phyloP scores from a whole-genome alignment of 2,329 filamentous ascomycete species.

The Tolypocladium guangdongense region DNA sequence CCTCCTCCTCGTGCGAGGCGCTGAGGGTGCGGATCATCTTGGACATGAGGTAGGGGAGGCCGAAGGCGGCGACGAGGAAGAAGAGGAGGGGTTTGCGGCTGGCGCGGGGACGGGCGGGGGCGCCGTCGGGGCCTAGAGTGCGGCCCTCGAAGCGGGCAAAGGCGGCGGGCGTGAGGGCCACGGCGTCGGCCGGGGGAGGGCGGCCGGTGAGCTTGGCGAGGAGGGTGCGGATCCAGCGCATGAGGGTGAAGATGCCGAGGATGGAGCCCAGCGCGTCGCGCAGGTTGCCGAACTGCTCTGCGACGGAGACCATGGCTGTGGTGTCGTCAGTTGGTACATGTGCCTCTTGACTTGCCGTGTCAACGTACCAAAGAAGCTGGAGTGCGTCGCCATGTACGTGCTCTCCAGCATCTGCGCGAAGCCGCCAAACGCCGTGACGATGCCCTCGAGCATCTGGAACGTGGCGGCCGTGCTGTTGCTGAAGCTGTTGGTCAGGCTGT shows the following conservation, averaged over 20 bases:
- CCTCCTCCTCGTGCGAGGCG: constrained; percentile 73
- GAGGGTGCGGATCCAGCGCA: constrained; percentile 87
- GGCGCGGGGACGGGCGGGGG: constrained; percentile 55
- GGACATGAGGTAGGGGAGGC: constrained; percentile 91
- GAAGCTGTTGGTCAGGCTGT: constrained; percentile 91
- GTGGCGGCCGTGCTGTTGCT: constrained; percentile 91
- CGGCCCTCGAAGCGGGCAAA: constrained; percentile 84
- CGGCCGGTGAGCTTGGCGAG: constrained; percentile 89
- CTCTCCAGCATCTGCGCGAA: constrained; percentile 99
- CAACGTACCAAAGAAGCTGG: constrained; percentile 84
- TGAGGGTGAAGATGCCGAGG: constrained; percentile 86
- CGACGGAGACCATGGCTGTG: constrained; percentile 91
- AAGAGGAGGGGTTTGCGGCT: constrained; percentile 94
- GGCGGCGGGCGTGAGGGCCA: constrained; percentile 74
- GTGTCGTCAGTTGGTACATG: constrained; percentile 2
- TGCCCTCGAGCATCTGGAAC: constrained; percentile 96
- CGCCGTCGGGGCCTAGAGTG: constrained; percentile 46
- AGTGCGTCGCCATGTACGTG: constrained; percentile 99
- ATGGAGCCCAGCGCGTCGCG: constrained; percentile 89
- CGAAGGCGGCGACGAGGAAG: constrained; percentile 89
- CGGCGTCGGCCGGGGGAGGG: constrained; percentile 78
- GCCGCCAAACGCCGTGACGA: constrained; percentile 91
- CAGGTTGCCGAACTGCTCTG: constrained; percentile 90
- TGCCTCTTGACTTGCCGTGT: not conserved
- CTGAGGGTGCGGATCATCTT: constrained; percentile 86